Conservation (phyloP, 2,329 filamentous ascomycete species). For the Macroventuria anomochaeta region DNA sequence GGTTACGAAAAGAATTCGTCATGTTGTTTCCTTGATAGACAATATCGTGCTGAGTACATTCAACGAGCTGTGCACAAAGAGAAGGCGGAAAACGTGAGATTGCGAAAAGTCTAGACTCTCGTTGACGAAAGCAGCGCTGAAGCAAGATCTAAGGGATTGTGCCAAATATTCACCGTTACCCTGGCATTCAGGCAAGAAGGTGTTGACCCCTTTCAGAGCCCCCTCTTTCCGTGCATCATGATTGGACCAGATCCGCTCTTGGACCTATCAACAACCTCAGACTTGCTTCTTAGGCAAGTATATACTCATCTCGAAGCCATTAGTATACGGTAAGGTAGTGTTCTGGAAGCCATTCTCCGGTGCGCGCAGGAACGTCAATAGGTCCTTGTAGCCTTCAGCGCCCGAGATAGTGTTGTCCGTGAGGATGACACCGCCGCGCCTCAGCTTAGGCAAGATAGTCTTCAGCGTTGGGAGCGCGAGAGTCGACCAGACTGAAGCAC, state of each 20-base stretch:
- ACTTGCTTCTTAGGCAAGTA: conserved; percentile 11
- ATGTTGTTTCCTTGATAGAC: not conserved
- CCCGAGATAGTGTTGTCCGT: conserved; percentile 57
- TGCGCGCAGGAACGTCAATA: conserved; percentile 55
- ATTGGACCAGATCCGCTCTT: not conserved
- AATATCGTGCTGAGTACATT: not conserved
- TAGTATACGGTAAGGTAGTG: conserved; percentile 57
- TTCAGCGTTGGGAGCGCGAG: conserved; percentile 61
- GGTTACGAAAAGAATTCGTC: not conserved
- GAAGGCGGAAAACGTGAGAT: not conserved
- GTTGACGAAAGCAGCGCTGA: conserved; percentile 2
- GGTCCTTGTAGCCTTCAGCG: conserved; percentile 54
- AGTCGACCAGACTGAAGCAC: conserved; percentile 60
- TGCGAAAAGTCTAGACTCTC: conserved; percentile 5
- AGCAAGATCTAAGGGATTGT: not conserved
- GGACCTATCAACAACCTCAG: not conserved
- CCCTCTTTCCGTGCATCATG: not conserved
- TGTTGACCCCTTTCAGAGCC: not conserved
- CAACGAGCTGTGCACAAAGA: not conserved
- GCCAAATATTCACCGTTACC: not conserved
- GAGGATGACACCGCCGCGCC: conserved; percentile 57
- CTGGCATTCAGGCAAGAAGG: not conserved
- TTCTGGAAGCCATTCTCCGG: conserved; percentile 58
- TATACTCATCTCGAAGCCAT: conserved; percentile 56
- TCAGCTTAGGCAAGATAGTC: conserved; percentile 55